These are phyloP conservation scores for Tuber brumale DNA, from an alignment of 495 filamentous ascomycete species.

Conservation along the genomic window DNA sequence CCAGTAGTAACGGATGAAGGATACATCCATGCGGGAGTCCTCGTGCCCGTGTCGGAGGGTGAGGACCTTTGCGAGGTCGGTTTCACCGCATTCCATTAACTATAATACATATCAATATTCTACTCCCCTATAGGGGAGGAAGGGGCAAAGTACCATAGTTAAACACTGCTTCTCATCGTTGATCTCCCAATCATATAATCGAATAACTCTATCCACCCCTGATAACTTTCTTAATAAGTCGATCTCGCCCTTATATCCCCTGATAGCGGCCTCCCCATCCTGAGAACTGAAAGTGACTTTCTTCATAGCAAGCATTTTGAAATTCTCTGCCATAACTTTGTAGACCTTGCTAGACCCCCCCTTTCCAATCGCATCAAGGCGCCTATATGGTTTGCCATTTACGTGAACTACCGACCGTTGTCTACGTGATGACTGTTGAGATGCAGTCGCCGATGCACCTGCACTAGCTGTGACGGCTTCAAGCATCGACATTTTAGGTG, in stretches of 20 bases:
- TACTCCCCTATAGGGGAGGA: not conserved
- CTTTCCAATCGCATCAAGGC: constrained; percentile 80
- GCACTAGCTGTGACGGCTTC: constrained; percentile 82
- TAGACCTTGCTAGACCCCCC: constrained; percentile 92
- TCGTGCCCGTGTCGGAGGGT: constrained; percentile 64
- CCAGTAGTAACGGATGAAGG: constrained; percentile 95
- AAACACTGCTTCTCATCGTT: constrained; percentile 82
- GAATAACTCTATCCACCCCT: constrained; percentile 80
- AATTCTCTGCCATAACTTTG: constrained; percentile 93
- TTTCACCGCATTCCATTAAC: constrained; percentile 97
- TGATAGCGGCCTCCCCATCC: constrained; percentile 65
- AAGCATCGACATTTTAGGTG: constrained; percentile 89
- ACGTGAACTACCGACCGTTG: constrained; percentile 74
- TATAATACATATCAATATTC: constrained; percentile 36
- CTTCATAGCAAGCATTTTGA: constrained; percentile 88
- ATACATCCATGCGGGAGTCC: constrained; percentile 69
- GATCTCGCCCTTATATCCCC: constrained; percentile 94
- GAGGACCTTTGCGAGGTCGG: constrained; percentile 86
- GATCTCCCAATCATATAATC: constrained; percentile 84
- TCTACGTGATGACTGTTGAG: constrained; percentile 49
- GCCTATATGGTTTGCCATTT: constrained; percentile 84
- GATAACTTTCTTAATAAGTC: constrained; percentile 76
- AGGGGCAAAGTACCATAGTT: constrained; percentile 58
- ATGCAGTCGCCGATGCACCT: constrained; percentile 59
- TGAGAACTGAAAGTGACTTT: constrained; percentile 76